Evolutionary conservation across 1,284 basidiomycete genomes (phyloP), one percentile per base, ranked within the genome.

Genomic region (Cryptococcus sp.): DNA sequence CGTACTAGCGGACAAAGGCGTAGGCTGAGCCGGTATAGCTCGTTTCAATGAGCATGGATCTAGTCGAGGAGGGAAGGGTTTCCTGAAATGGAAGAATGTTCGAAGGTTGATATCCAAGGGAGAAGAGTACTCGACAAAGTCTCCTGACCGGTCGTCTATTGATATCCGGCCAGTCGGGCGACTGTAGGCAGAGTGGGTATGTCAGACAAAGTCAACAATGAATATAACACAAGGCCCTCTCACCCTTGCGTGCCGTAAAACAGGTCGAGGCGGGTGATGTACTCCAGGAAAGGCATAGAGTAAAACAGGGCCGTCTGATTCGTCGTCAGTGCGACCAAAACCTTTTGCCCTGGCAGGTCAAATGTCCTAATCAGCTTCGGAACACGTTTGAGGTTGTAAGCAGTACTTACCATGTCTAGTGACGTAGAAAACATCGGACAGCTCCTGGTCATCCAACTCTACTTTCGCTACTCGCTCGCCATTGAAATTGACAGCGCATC

Each of bases 271-370:
- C 70, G 60, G 1, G 74, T 76, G 50, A 79, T 73, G 37, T 62
- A 72, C 51, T 78, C 69, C 20, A 80, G 63, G 64, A 81, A 79
- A 3, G 89, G 89, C 10, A 91, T 78, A 0, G 88, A 85, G 77
- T 89, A 91, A 13, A 86, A 80, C 6, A 86, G 74, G 0, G 80
- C 84, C 23, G 83, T 81, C 6, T 78, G 76, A 7, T 81, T 66
- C 51, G 84, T 84, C 0, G 86, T 88, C 61, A 87, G 82, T 16
- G 83, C 84, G 16, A 88, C 84, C 19, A 91, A 74, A 0, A 84
- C 85, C 62, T 81, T 72, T 49, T 75, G 66, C 16, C 74, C 77
- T 78, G 54, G 29, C 37, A 58, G 50, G 26, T 16, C 23, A 10
- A 40, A 3, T 19, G 11, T 19, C 25, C n/a, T 44, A 40, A 26